These are phyloP conservation scores for Podaxis sp. DNA, from an alignment of 768 basidiomycete genomes.

Conservation along the genomic window DNA sequence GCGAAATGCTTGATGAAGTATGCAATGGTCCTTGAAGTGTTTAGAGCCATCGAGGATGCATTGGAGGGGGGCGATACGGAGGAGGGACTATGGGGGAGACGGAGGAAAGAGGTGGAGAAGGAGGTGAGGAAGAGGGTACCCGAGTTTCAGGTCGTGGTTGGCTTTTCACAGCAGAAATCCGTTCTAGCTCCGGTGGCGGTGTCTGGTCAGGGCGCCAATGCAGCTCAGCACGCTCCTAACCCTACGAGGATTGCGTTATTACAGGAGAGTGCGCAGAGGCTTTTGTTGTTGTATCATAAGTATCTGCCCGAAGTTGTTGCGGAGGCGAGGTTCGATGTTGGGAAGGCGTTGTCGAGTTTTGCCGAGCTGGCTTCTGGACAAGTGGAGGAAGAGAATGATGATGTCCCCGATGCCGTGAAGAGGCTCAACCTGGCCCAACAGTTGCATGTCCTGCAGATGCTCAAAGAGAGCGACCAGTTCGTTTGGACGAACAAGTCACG, in stretches of 20 bases:
- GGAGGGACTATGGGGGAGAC: slow-evolving; percentile 69
- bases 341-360: slow-evolving; percentile 63
- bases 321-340: slow-evolving; percentile 83
- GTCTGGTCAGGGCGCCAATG: background rate
- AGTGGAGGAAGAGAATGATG: slow-evolving; percentile 20
- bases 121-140: slow-evolving; percentile 77
- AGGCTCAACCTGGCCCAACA: slow-evolving; percentile 50
- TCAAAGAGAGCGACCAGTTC: slow-evolving; percentile 79
- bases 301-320: slow-evolving; percentile 69
- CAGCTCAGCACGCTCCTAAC: slow-evolving; percentile 15
- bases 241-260: slow-evolving; percentile 55
- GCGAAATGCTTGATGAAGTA: slow-evolving; percentile 76
- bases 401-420: slow-evolving; percentile 15
- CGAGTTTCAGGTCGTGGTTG: slow-evolving; percentile 82
- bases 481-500: slow-evolving; percentile 72
- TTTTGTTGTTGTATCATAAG: slow-evolving; percentile 83
- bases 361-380: slow-evolving; percentile 10
- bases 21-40: slow-evolving; percentile 41
- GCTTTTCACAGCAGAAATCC: slow-evolving; percentile 62
- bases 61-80: slow-evolving; percentile 56
- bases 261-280: slow-evolving; percentile 72
- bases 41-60: slow-evolving; percentile 43
- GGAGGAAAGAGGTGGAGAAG: slow-evolving; percentile 64
- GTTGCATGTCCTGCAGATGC: slow-evolving; percentile 70
- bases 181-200: slow-evolving; percentile 13